These are phyloP conservation scores for Fraxinus albicans DNA, from an alignment of 305 asterid genomes.

Conservation along the genomic window DNA sequence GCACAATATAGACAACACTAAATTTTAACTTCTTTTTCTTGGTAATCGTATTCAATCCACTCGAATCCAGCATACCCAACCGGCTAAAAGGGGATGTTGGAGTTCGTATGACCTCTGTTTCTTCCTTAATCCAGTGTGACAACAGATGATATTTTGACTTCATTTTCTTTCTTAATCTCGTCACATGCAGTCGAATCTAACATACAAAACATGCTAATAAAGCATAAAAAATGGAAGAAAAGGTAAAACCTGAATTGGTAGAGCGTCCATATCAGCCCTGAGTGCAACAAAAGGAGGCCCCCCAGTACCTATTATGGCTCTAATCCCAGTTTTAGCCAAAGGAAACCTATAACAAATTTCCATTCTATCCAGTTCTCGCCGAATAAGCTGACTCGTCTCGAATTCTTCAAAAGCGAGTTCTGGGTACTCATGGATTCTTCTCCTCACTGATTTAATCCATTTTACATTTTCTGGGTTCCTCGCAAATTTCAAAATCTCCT, in stretches of 20 bases:
- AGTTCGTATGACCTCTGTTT: neutral
- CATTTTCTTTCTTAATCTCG: neutral
- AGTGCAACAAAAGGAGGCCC: slow-evolving; percentile 79
- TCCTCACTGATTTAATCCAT: slow-evolving; percentile 65
- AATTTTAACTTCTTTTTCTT: neutral
- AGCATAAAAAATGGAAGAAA: neutral
- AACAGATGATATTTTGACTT: slow-evolving; percentile 21
- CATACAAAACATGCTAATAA: neutral
- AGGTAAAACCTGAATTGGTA: slow-evolving; percentile 75
- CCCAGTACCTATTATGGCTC: slow-evolving; percentile 79
- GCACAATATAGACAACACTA: neutral
- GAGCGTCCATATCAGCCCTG: slow-evolving; percentile 96
- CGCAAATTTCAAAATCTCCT: slow-evolving; percentile 49
- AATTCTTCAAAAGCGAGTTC: slow-evolving; percentile 82
- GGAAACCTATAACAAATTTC: slow-evolving; percentile 60
- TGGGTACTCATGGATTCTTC: slow-evolving; percentile 76
- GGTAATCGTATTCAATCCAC: neutral
- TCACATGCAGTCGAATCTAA: neutral
- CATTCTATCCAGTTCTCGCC: slow-evolving; percentile 63
- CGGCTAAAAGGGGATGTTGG: neutral
- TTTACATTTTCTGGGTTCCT: slow-evolving; percentile 32
- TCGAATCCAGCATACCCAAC: slow-evolving; percentile 13
- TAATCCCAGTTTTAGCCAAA: slow-evolving; percentile 70
- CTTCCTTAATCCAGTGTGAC: neutral
- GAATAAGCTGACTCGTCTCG: slow-evolving; percentile 64